Conservation (phyloP, 2,329 filamentous ascomycete genomes). For the Aureobasidium sp. region DNA sequence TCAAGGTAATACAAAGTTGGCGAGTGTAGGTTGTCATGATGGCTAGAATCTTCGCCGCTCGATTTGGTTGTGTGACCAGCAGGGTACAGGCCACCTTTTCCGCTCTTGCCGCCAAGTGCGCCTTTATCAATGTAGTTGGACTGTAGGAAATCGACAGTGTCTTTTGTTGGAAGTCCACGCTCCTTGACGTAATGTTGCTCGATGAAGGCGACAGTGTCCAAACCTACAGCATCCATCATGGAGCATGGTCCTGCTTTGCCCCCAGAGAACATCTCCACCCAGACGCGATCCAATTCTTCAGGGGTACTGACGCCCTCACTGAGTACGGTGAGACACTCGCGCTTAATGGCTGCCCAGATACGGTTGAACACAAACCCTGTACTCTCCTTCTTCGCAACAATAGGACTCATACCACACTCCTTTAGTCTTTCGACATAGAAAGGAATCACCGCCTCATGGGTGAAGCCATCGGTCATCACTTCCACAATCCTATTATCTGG, state of each 20-base stretch:
- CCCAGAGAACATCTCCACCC: slow-evolving; percentile 30
- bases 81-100: slow-evolving; percentile 15
- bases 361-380: slow-evolving; percentile 49
- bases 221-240: slow-evolving; percentile 42
- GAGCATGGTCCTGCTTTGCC: slow-evolving; percentile 25
- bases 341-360: slow-evolving; percentile 49
- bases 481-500: slow-evolving; percentile 37
- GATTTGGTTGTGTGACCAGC: neutral
- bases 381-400: slow-evolving; percentile 39
- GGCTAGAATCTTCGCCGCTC: neutral
- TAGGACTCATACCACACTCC: slow-evolving; percentile 35
- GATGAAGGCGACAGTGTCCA: slow-evolving; percentile 47
- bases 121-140: slow-evolving; percentile 39
- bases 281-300: slow-evolving; percentile 42
- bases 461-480: slow-evolving; percentile 45
- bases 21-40: slow-evolving; percentile 1
- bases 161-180: slow-evolving; percentile 32
- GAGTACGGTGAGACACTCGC: slow-evolving; percentile 42
- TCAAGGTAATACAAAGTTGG: neutral
- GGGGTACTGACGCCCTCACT: slow-evolving; percentile 42
- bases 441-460: slow-evolving; percentile 34
- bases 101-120: slow-evolving; percentile 33
- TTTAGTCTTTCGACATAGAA: slow-evolving; percentile 35
- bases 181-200: slow-evolving; percentile 46
- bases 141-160: slow-evolving; percentile 39